Base-by-base conservation (phyloP, 352 stramenopile genomes). In the Blastocystis sp. region DNA sequence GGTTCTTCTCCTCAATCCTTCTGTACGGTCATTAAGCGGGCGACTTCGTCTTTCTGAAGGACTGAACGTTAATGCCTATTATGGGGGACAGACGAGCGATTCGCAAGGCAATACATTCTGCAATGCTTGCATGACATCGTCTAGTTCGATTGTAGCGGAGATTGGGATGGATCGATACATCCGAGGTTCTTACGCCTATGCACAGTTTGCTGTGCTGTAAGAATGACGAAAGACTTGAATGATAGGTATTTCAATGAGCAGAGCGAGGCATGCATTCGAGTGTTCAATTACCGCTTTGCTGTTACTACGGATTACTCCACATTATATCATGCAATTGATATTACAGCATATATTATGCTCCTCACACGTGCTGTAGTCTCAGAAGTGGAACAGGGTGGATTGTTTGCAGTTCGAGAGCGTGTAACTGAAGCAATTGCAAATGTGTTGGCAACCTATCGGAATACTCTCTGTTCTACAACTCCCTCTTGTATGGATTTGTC, bases 131-230 rank as follows among this genome's bases (percentile, higher is more conserved):
- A 80, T 80, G 70, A 62, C 8, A 20, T 18, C 45, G 11, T 13
- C 62, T 34, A 4, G n/a, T 9, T 43, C 47, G 11, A 41, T 80
- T 41, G 70, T 80, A 9, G 70, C 45, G 4, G 70, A 80, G 50
- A n/a, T 80, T 13, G 70, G 55, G 5, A 80, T 80, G 41, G 70
- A 80, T 18, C 41, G 70, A 7, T 80, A 80, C 55, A 62, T 80
- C 13, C 62, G 39, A 34, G 13, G 13, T 13, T 53, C 70, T 4
- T 62, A 62, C 55, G 70, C 45, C 9, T 62, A 80, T 41, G 70
- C 70, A 26, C 70, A 80, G 54, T 80, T 80, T 39, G 70, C 70
- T n/a, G 54, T 80, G 6, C 23, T 80, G 50, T 80, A 20, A 6
- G 34, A 4, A n/a, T 18, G n/a, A 26, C n/a, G 34, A 29, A n/a